Conservation (phyloP, 2,329 filamentous ascomycete genomes). For the Cordyceps pruinosa region DNA sequence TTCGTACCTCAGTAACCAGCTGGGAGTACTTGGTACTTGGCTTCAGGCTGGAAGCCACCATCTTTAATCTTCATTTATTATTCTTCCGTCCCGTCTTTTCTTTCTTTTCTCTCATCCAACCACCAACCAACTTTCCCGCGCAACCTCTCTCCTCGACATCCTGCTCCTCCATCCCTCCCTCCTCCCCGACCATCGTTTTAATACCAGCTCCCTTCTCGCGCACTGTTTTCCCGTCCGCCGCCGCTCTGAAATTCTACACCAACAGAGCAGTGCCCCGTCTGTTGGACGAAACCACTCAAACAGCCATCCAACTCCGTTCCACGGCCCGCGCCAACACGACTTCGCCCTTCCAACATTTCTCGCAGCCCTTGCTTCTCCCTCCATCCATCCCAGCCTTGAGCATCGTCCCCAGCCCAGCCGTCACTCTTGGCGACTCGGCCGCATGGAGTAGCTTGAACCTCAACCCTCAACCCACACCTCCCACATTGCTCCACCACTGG, state of each 20-base stretch:
- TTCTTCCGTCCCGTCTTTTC: no score
- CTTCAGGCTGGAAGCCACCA: constrained; percentile 9
- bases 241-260: no score
- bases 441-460: constrained; percentile 6
- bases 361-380: background rate
- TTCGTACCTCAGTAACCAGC: background rate
- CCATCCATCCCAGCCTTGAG: background rate
- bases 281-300: background rate
- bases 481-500: constrained; percentile 10
- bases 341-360: background rate
- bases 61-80: constrained; percentile 1
- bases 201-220: background rate
- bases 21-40: no score
- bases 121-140: background rate
- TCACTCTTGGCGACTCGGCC: background rate
- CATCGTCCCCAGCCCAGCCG: background rate
- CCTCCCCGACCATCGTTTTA: background rate
- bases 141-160: background rate
- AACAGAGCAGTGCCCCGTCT: background rate
- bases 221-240: background rate
- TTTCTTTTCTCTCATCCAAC: background rate
- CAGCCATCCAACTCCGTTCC: background rate
- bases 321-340: background rate
- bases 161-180: background rate
- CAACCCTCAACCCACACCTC: background rate